Conservation (phyloP, 1,139 yeast genomes). For the Citeromyces hawaiiensis region DNA sequence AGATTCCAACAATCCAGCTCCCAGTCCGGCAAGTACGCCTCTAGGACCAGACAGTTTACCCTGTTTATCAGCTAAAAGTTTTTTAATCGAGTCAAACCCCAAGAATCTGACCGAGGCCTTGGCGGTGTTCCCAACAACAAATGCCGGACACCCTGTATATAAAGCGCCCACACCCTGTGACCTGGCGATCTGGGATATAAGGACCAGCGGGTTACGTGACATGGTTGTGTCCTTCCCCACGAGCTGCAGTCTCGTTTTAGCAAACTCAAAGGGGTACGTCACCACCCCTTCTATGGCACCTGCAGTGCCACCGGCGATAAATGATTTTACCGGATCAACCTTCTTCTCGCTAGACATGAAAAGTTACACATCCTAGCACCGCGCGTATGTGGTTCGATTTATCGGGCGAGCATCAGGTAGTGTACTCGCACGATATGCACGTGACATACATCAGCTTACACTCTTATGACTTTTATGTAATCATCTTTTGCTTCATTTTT, state of each 20-base stretch:
- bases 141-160: conserved; percentile 97
- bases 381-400: background rate
- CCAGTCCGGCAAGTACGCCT: conserved; percentile 90
- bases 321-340: conserved; percentile 56
- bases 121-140: conserved; percentile 89
- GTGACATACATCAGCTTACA: too few species aligned
- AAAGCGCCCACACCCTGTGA: conserved; percentile 71
- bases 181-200: conserved; percentile 61
- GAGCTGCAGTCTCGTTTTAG: conserved; percentile 85
- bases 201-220: conserved; percentile 72
- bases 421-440: too few species aligned
- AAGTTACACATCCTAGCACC: background rate
- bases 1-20: conserved; percentile 90
- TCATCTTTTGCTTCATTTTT: too few species aligned
- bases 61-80: conserved; percentile 60
- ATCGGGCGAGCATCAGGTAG: too few species aligned
- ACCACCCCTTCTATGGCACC: conserved; percentile 88
- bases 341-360: conserved; percentile 7
- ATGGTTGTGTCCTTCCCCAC: conserved; percentile 54
- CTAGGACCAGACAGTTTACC: conserved; percentile 84
- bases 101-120: conserved; percentile 90
- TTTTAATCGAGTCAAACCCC: conserved; percentile 83
- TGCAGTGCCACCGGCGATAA: conserved; percentile 88
- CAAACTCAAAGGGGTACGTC: conserved; percentile 95
- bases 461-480: too few species aligned